phyloP scores from a whole-genome alignment of 163 green algal species.

The Volvox carteri region DNA sequence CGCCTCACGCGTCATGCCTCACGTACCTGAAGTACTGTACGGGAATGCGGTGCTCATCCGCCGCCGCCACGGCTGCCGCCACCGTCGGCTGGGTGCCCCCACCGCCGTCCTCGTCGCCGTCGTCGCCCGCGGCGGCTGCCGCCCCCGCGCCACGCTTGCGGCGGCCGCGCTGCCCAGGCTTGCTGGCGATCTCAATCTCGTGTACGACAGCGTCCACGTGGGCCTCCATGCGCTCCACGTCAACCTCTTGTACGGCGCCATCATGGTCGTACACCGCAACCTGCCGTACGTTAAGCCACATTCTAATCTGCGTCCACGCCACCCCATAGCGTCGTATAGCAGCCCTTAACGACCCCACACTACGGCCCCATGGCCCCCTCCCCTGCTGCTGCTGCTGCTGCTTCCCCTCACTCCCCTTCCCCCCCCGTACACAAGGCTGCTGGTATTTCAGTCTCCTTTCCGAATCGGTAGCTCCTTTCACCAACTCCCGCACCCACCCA shows the following conservation, averaged over 20 bases:
- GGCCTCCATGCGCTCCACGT: constrained; percentile 51
- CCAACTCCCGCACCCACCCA: too few species aligned
- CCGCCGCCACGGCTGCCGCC: not conserved
- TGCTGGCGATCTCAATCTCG: constrained; percentile 39
- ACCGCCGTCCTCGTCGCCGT: constrained; percentile 13
- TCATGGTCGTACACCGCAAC: constrained; percentile 51
- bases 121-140: not conserved
- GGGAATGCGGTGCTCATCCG: constrained; percentile 46
- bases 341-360: too few species aligned
- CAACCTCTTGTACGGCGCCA: constrained; percentile 43
- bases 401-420: too few species aligned
- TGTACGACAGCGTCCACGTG: constrained; percentile 47
- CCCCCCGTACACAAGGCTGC: too few species aligned
- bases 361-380: too few species aligned
- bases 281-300: constrained; percentile 17
- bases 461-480: too few species aligned
- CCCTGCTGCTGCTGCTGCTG: too few species aligned
- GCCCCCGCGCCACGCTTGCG: constrained; percentile 17
- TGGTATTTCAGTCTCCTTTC: too few species aligned
- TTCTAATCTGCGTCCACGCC: too few species aligned
- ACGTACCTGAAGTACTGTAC: constrained; percentile 48
- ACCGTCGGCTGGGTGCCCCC: constrained; percentile 19
- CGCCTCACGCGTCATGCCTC: not conserved
- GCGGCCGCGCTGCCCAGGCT: constrained; percentile 34
- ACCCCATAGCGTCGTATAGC: too few species aligned